phyloP scores from a whole-genome alignment of 352 stramenopile species.

The Synura sp. region DNA sequence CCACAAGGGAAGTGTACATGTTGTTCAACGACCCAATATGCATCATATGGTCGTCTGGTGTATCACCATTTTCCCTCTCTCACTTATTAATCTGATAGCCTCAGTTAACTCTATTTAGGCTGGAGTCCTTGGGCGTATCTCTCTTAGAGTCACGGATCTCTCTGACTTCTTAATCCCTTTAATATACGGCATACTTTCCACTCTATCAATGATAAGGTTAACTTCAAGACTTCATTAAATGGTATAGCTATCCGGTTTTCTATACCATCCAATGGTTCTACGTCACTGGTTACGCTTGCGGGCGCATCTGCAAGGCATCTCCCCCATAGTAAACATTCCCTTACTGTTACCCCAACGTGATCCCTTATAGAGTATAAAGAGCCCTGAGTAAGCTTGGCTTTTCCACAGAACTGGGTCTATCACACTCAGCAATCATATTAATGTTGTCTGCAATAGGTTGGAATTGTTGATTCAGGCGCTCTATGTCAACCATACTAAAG shows the following conservation, averaged over 20 bases:
- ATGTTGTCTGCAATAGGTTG: no score
- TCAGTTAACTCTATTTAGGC: constrained; percentile 1
- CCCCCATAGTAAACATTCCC: background rate
- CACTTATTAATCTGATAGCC: constrained; percentile 1
- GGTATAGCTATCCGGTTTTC: no score
- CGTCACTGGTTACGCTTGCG: background rate
- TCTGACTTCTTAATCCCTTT: background rate
- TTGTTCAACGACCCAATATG: background rate
- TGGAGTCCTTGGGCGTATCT: constrained; percentile 9
- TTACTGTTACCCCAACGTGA: background rate
- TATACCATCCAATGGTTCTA: constrained; percentile 11
- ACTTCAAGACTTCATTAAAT: background rate
- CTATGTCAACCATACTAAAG: no score
- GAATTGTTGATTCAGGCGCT: no score
- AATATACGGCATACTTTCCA: background rate
- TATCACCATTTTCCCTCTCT: constrained; percentile 11
- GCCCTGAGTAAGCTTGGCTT: background rate
- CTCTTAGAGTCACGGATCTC: background rate
- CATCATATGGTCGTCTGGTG: constrained; percentile 19
- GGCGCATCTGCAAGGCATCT: no score
- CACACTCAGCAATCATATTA: no score
- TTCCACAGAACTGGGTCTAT: no score
- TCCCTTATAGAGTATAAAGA: background rate
- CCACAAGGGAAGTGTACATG: background rate
- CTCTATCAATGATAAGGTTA: background rate